Evolutionary conservation across 192 early-diverging fungal genomes (phyloP), one percentile per base, ranked within the genome.

Genomic region (Podila epigama): DNA sequence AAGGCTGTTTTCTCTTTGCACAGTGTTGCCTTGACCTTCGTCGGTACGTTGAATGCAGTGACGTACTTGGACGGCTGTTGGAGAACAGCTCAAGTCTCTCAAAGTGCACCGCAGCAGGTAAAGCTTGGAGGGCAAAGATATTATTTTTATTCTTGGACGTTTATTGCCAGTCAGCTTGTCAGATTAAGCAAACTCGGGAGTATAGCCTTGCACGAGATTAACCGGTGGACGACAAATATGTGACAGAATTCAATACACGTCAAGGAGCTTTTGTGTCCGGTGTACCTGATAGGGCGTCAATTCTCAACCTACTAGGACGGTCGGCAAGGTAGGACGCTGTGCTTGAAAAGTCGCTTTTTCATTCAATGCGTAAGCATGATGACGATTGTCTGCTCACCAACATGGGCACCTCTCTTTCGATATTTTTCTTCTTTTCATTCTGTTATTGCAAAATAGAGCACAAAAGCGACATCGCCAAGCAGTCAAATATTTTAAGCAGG

Each of bases 21-120:
- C 72, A 70, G 63, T 85, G 83, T 33, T 85, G 79, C 37, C 58
- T 83, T 51, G 82, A 85, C 25, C 33, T 85, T 2, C 40, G 78
- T 51, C 69, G 67, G 5, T 68, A 68, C 33, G 51, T 63, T 5
- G 79, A 81, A 39, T 67, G 79, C 32, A 67, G 34, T 39, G 69
- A 60, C 18, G 69, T 66, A 33, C 51, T 84, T 32, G 54, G 66
- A 56, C 58, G 72, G 51, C 42, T 65, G 13, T 28, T 69, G 37
- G 37, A 63, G 16, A 34, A 34, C 63, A 36, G 22, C n/a, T n/a
- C 32, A 29, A 20, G 28, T 41, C 56, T 68, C 28, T 29, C 41
- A 10, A 62, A 54, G 2, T 65, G 53, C 37, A 31, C 35, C 20
- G 39, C 35, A 20, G 58, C 50, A 40, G 54, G 58, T 58, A 69